phyloP scores from a whole-genome alignment of 129 eudicot genomes.

The Pittosporum tobira region DNA sequence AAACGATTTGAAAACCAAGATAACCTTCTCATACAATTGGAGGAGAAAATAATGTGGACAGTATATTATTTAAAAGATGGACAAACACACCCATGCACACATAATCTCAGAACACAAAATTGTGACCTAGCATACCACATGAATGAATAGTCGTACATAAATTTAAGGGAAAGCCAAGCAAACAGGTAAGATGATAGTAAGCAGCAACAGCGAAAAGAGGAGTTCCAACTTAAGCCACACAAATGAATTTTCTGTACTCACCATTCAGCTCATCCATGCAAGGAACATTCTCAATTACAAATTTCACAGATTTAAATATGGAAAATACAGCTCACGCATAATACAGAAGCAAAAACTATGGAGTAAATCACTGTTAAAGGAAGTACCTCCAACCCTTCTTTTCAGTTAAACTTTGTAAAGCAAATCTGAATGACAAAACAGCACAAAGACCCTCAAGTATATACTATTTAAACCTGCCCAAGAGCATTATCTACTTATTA shows the following conservation, averaged over 20 bases:
- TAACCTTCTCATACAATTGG: background rate
- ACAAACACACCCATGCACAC: background rate
- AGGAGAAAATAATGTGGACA: too few relatives aligned
- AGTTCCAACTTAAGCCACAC: background rate
- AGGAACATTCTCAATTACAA: background rate
- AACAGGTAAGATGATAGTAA: background rate
- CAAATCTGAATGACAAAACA: background rate
- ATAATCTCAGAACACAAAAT: background rate
- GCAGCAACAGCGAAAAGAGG: background rate
- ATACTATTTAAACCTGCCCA: background rate
- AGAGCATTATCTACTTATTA: background rate
- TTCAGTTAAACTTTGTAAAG: background rate
- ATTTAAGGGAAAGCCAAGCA: background rate
- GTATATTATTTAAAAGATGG: too few relatives aligned
- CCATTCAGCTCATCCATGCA: constrained; percentile 1
- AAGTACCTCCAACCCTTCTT: background rate
- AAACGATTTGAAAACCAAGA: background rate
- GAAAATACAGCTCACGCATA: background rate
- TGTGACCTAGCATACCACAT: background rate
- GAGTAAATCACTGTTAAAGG: background rate
- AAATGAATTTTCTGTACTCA: background rate
- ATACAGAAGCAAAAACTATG: background rate
- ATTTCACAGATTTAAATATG: background rate
- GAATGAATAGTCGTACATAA: background rate
- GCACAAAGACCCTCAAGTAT: background rate